Evolutionary conservation across 2,329 filamentous ascomycete species (phyloP).

Genomic region (Scleromitrula shiraiana): DNA sequence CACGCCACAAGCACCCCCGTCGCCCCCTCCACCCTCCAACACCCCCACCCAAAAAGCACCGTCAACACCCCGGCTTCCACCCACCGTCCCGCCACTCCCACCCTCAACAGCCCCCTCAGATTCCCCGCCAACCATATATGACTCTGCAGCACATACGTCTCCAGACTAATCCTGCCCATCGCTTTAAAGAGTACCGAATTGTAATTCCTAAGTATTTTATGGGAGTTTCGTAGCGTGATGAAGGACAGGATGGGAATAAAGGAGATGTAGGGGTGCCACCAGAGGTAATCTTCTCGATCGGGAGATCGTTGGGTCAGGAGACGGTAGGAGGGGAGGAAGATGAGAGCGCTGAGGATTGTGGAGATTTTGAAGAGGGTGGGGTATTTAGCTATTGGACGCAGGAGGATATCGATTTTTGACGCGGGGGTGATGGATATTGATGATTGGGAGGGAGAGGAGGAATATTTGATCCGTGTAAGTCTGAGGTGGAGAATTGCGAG

Average conservation of each 20-base stretch:
- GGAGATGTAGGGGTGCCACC: slow-evolving; percentile 45
- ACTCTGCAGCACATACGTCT: slow-evolving; percentile 52
- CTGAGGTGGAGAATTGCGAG: slow-evolving; percentile 36
- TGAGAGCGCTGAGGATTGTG: slow-evolving; percentile 15
- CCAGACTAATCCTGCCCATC: slow-evolving; percentile 49
- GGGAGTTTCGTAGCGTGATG: slow-evolving; percentile 43
- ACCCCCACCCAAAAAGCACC: slow-evolving; percentile 36
- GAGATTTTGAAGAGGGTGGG: slow-evolving; percentile 11
- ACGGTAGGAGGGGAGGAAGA: slow-evolving; percentile 20
- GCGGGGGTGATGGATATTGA: slow-evolving; percentile 20
- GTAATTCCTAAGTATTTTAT: slow-evolving; percentile 33
- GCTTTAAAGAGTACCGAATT: slow-evolving; percentile 42
- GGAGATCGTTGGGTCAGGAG: slow-evolving; percentile 18
- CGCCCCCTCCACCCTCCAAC: slow-evolving; percentile 32
- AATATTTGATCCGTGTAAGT: slow-evolving; percentile 21
- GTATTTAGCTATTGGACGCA: slow-evolving; percentile 14
- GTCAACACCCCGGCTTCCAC: slow-evolving; percentile 35
- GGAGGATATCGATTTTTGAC: slow-evolving; percentile 16
- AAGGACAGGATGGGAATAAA: slow-evolving; percentile 46
- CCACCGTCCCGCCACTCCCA: slow-evolving; percentile 27
- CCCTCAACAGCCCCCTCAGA: slow-evolving; percentile 41
- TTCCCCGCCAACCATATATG: slow-evolving; percentile 56
- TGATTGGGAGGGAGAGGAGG: too few species aligned
- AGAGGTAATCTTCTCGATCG: slow-evolving; percentile 39
- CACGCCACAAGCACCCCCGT: slow-evolving; percentile 33